Evolutionary conservation across 805 yeast species (phyloP).

Genomic region (Ogataea polymorpha): DNA sequence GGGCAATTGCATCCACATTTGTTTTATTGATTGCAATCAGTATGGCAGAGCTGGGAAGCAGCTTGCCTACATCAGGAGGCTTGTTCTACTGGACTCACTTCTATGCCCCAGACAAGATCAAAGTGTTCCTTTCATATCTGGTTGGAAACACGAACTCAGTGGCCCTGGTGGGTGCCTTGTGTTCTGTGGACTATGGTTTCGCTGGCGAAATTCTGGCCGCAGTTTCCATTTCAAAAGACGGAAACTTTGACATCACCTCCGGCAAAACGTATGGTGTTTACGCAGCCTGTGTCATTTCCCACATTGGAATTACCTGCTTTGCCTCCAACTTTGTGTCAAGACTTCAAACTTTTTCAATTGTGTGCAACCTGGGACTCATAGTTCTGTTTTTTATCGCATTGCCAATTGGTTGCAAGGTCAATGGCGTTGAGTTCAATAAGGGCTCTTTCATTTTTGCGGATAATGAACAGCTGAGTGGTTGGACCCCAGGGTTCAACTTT

Average conservation of each 20-base stretch:
- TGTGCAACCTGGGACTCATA: constrained; percentile 36
- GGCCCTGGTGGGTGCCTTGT: constrained; percentile 41
- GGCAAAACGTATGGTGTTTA: constrained; percentile 43
- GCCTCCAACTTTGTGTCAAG: constrained; percentile 40
- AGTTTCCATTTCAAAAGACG: constrained; percentile 39
- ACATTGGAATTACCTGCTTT: constrained; percentile 36
- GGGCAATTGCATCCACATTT: constrained; percentile 42
- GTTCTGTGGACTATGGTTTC: constrained; percentile 44
- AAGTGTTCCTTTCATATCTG: constrained; percentile 39
- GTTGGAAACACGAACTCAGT: constrained; percentile 45
- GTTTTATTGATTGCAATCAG: constrained; percentile 52
- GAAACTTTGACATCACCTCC: constrained; percentile 37
- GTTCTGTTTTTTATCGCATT: constrained; percentile 42
- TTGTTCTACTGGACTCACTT: constrained; percentile 52
- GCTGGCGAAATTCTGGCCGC: constrained; percentile 43
- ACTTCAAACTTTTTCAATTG: constrained; percentile 40
- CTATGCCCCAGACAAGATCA: constrained; percentile 38
- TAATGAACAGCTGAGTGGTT: constrained; percentile 34
- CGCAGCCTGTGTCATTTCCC: constrained; percentile 40
- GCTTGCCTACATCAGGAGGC: constrained; percentile 63
- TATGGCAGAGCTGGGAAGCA: constrained; percentile 59
- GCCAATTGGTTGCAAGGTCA: constrained; percentile 39
- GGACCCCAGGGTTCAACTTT: constrained; percentile 40
- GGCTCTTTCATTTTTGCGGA: constrained; percentile 38
- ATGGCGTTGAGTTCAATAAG: constrained; percentile 27